Evolutionary conservation across 1,284 basidiomycete species (phyloP).

Genomic region (Ustilago bromivora): DNA sequence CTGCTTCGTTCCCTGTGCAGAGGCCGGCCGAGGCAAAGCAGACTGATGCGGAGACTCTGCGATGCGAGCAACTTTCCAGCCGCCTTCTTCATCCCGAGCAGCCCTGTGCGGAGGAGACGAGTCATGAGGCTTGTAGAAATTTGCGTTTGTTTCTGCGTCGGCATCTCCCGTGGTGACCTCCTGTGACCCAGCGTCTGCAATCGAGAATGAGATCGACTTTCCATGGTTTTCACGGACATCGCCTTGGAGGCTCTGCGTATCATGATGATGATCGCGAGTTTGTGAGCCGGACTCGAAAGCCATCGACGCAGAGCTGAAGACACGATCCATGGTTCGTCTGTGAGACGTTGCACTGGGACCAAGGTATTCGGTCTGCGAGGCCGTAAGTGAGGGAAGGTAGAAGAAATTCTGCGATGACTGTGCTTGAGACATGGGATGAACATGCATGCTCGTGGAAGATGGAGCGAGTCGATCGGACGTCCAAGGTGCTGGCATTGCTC

Average conservation of each 20-base stretch:
- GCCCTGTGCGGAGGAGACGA: constrained; percentile 34
- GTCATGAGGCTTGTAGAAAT: constrained; percentile 52
- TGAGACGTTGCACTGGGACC: constrained; percentile 35
- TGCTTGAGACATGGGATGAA: constrained; percentile 18
- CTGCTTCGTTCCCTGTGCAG: not conserved
- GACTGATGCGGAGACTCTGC: not conserved
- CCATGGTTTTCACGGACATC: constrained; percentile 14
- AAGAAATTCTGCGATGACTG: constrained; percentile 32
- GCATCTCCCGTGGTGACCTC: not conserved
- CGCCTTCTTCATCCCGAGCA: constrained; percentile 47
- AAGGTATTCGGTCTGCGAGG: constrained; percentile 32
- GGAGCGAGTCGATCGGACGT: constrained; percentile 15
- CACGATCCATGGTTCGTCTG: constrained; percentile 27
- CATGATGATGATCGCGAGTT: not conserved
- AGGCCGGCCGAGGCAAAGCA: not conserved
- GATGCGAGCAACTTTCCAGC: constrained; percentile 25
- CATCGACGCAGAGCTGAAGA: constrained; percentile 20
- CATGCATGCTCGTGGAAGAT: constrained; percentile 3
- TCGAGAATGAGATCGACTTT: not conserved
- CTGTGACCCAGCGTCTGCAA: not conserved
- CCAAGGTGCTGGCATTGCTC: constrained; percentile 15
- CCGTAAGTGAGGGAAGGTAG: constrained; percentile 36
- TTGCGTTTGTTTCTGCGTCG: constrained; percentile 9
- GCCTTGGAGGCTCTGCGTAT: constrained; percentile 4
- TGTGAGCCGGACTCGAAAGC: constrained; percentile 26